Conservation (phyloP, 225 moss, liverwort and hornwort genomes). For the Pseudisothecium myosuroides region DNA sequence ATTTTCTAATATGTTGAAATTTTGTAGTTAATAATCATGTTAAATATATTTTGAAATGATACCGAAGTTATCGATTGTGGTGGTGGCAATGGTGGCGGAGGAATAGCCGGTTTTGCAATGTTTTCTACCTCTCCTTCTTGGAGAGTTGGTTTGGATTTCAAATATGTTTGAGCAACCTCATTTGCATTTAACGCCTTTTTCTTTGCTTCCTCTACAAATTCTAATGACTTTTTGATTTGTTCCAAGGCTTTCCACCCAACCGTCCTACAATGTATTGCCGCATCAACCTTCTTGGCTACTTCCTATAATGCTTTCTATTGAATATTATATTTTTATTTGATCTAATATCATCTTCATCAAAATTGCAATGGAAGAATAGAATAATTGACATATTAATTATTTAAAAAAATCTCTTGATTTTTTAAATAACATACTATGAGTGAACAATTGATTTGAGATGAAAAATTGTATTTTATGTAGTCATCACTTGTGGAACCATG, state of each 20-base stretch:
- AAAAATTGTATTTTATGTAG: background rate
- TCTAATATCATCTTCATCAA: background rate
- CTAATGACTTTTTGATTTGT: slow-evolving; percentile 18
- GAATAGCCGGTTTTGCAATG: rapidly evolving
- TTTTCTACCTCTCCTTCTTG: background rate
- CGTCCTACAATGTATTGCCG: slow-evolving; percentile 40
- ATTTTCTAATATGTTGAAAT: no score
- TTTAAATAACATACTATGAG: no score
- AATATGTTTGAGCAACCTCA: slow-evolving; percentile 25
- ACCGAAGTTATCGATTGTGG: background rate
- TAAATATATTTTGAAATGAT: background rate
- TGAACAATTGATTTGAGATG: background rate
- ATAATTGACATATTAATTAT: no score
- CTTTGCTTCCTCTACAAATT: slow-evolving; percentile 16
- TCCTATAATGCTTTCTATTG: background rate
- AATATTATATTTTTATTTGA: background rate
- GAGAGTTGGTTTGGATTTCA: background rate
- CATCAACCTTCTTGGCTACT: background rate
- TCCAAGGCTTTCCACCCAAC: slow-evolving; percentile 33
- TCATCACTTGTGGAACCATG: background rate
- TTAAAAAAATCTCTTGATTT: background rate
- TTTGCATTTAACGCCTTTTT: slow-evolving; percentile 25
- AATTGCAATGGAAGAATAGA: rapidly evolving
- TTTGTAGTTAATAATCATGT: background rate
- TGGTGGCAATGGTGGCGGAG: rapidly evolving